Percentiles rank a stretch among this genome's conserved stretches.
phyloP scores from a whole-genome alignment of 2,329 filamentous ascomycete species.

The Penicillium vulpinum region DNA sequence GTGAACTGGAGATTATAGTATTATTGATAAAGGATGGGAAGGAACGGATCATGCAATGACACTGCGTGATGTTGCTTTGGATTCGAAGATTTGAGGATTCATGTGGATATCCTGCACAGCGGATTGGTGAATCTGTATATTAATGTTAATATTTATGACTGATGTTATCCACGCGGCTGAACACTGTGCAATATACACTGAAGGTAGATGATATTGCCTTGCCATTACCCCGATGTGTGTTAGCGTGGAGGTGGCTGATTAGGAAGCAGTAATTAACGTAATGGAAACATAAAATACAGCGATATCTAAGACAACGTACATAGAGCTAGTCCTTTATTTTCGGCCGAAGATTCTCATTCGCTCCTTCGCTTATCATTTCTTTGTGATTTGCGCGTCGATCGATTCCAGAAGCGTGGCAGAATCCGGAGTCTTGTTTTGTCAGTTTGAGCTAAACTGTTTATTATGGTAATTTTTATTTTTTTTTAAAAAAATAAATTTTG shows the following conservation, averaged over 20 bases:
- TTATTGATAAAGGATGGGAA: neutral
- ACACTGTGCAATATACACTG: neutral
- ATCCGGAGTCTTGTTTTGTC: neutral
- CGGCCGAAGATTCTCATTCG: slow-evolving; percentile 7
- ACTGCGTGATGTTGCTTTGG: neutral
- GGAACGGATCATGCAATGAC: neutral
- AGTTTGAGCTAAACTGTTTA: neutral
- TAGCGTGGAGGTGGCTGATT: neutral
- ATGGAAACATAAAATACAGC: neutral
- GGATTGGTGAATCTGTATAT: neutral
- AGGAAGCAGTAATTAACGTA: neutral
- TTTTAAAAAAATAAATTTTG: neutral
- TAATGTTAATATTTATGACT: neutral
- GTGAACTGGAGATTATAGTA: neutral
- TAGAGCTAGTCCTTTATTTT: neutral
- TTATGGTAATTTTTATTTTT: neutral
- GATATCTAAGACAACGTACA: neutral
- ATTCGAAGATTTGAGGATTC: neutral
- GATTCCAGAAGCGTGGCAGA: slow-evolving; percentile 10
- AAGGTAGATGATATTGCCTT: neutral
- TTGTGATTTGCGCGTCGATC: slow-evolving; percentile 7
- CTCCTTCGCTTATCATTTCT: slow-evolving; percentile 16
- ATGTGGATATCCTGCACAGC: neutral
- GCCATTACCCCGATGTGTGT: neutral
- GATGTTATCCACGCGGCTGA: neutral